These are phyloP conservation scores for Tetrapisispora pingtungensis DNA, from an alignment of 805 yeast species.

Conservation along the genomic window DNA sequence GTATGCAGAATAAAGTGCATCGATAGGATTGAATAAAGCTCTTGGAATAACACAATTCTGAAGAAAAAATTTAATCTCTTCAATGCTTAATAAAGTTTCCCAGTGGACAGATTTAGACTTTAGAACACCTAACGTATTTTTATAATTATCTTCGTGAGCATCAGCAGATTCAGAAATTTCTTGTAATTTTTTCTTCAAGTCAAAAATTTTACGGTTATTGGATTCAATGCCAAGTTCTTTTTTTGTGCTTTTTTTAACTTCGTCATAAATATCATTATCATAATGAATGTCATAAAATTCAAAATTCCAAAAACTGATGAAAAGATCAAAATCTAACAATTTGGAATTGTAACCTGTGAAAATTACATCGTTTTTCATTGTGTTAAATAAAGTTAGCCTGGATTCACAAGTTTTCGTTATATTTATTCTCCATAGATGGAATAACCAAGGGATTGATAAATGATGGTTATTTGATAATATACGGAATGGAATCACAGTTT, in stretches of 20 bases:
- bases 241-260: constrained; percentile 26
- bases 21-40: constrained; percentile 66
- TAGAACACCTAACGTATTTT: constrained; percentile 6
- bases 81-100: constrained; percentile 9
- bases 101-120: constrained; percentile 7
- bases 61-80: constrained; percentile 34
- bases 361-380: constrained; percentile 8
- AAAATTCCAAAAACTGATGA: constrained; percentile 61
- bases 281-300: constrained; percentile 61
- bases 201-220: constrained; percentile 13
- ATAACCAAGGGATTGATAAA: constrained; percentile 54
- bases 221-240: constrained; percentile 6
- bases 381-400: constrained; percentile 7
- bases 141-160: constrained; percentile 15
- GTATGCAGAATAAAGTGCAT: constrained; percentile 59
- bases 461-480: constrained; percentile 35
- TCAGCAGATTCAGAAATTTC: constrained; percentile 12
- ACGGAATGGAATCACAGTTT: constrained; percentile 33
- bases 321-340: constrained; percentile 35
- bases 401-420: constrained; percentile 19
- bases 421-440: constrained; percentile 63
- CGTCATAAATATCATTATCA: constrained; percentile 40
- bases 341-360: constrained; percentile 19
- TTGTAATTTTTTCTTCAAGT: constrained; percentile 10
- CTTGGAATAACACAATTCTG: constrained; percentile 69